Base-by-base conservation (phyloP, 495 filamentous ascomycete species). In the Talaromyces trachyspermus region DNA sequence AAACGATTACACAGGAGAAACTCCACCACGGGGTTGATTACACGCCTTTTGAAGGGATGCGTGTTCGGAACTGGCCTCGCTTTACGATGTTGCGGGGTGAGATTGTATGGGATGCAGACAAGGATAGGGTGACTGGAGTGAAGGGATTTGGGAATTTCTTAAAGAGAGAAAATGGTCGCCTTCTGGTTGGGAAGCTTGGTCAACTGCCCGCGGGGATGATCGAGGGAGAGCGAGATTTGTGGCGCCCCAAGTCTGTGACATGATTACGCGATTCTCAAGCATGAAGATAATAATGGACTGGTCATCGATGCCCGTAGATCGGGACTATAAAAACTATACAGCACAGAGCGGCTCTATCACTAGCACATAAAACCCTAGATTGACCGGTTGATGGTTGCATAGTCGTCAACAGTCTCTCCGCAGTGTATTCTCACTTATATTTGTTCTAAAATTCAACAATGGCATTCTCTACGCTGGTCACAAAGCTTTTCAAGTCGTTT, bases 21-120 rank as follows among this genome's bases (percentile, higher is more conserved):
- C 56, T 84, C 48, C 78, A 82, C 53, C 78, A 81, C 48, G 66
- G 74, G 52, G 70, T 75, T 5, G 78, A 84, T 51, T 80, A 81
- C 51, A 81, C 78, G 20, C 78, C 77, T 1, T 84, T 71, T 50
- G 80, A 83, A 59, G 78, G 77, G 2, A 68, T 68, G 51, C 56
- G 52, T 24, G 54, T 82, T 30, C 60, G 61, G 24, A 77, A 81
- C 35, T 84, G 79, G 79, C 79, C 78, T 14, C 63, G 78, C 32
- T 82, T 76, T 54, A 82, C 78, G 5, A 62, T 83, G 11, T 51
- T 84, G 12, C 64, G 78, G 18, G 78, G 79, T 2, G 60, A 76
- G 48, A 69, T 81, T 2, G 69, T 81, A 4, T 84, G 76, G 74
- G 71, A 74, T 50, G 64, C 67, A 12, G 73, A 78, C 24, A 17